Base-by-base conservation (phyloP, 768 basidiomycete genomes). In the Trametes sanguinea region DNA sequence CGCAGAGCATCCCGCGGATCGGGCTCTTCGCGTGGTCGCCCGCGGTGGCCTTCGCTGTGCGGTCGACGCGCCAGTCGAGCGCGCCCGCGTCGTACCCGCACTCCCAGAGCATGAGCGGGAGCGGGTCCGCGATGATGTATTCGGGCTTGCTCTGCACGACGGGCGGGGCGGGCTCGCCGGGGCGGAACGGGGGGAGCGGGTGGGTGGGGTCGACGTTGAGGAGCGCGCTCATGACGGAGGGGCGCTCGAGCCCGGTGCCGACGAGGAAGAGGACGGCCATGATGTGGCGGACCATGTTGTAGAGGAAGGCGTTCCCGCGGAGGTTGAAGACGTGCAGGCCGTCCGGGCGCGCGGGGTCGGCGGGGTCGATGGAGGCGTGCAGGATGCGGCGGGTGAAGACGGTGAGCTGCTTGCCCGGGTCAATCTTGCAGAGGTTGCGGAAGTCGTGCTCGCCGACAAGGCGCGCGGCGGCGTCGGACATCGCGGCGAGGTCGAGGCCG, bases 231-330 rank as follows among this genome's bases (percentile, higher is more conserved):
- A 98, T 77, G 60, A 96, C 78, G 17, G 80, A 80, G 0, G 92
- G 89, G 6, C 76, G 69, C 71, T 98, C 96, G 57, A 94, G 81
- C 0, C 90, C 85, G 0, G 88, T 75, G 16, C 95, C 96, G 54
- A 96, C 83, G 51, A 97, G 86, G 74, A 98, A 93, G 17, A 98
- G 81, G 52, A 96, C 73, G 2, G 91, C 92, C 84, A 97, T 90
- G 76, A 97, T 95, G 68, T 95, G 94, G 40, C 95, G 84, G 13
- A 97, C 95, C 78, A 97, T 95, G 75, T 98, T 94, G 75, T 95
- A 98, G 44, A 98, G 79, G 72, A 96, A 97, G 1, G 94, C 95
- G 1, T 81, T 87, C 0, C 95, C 95, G 27, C 89, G 76, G 42
- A 98, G 85, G 73, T 98, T 90, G 59, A 97, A 80, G 37, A 94